Evolutionary conservation across 2,329 filamentous ascomycete species (phyloP).

Genomic region (Coleophoma eucalyptorum): DNA sequence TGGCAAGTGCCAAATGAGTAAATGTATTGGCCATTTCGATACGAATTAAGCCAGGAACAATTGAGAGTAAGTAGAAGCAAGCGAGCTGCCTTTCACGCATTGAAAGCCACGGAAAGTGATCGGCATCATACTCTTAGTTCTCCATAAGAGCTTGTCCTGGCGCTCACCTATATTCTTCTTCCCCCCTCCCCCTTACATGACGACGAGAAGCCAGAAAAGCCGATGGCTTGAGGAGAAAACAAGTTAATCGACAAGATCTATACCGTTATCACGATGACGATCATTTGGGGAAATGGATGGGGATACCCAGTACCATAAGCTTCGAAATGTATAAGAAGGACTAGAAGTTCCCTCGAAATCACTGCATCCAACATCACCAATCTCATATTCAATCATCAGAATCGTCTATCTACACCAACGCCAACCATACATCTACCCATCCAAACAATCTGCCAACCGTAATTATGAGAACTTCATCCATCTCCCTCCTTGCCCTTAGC

Average conservation of each 20-base stretch:
- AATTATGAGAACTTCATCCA: conserved; percentile 20
- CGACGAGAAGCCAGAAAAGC: no score
- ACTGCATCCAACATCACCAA: neutral
- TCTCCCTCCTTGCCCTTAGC: conserved; percentile 18
- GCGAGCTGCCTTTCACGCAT: neutral
- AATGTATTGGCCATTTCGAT: neutral
- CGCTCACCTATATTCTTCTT: no score
- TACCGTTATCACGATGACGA: no score
- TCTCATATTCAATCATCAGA: neutral
- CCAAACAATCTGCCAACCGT: conserved; percentile 1
- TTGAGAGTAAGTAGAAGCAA: neutral
- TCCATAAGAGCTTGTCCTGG: neutral
- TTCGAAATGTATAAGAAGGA: neutral
- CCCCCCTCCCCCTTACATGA: no score
- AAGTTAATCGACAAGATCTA: no score
- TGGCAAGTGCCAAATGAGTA: neutral
- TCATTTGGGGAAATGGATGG: no score
- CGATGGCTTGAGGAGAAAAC: no score
- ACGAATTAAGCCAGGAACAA: neutral
- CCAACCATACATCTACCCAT: neutral
- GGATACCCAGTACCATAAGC: neutral
- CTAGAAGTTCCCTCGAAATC: neutral
- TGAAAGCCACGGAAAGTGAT: neutral
- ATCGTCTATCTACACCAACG: neutral
- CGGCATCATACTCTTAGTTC: neutral